Base-by-base conservation (phyloP, 2,329 filamentous ascomycete genomes). In the Apiospora aurea region DNA sequence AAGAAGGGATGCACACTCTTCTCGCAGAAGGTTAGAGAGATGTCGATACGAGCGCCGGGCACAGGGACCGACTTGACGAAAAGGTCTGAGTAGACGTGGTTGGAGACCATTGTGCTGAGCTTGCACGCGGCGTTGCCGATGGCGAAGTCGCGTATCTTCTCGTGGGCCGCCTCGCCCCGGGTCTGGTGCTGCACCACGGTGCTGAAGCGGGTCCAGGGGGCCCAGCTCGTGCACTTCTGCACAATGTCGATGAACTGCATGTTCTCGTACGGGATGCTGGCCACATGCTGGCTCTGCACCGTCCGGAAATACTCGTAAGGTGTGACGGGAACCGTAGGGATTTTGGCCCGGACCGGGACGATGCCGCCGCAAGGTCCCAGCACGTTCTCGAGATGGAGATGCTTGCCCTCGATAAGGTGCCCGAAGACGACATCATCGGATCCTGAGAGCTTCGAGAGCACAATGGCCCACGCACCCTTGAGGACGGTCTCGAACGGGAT, bases 401-500 rank as follows among this genome's bases (percentile, higher is more conserved):
- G 84, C 26, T 86, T 85, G 0, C 85, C 85, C 14, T 86, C 84
- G 18, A 89, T 81, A 3, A 86, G 79, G 75, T 89, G 86, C 10
- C 88, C 89, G 71, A 90, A 90, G 4, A 90, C 82, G 8, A 91
- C 83, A 57, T 91, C 89, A 7, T 83, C 79, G 0, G 78, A 81
- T 0, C 82, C 84, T 0, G 87, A 85, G 13, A 89, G 78, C 34
- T 83, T 86, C 0, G 87, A 85, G 8, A 91, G 82, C 0, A 87
- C 84, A 72, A 88, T 84, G 0, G 87, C 85, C 88, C 89, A 91
- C 0, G 88, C 88, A 0, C 87, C 85, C 77, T 89, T 89, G 46
- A 90, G 81, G 2, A 90, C 83, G 0, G 86, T 85, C 72, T 88
- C 86, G 49, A 87, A 86, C 0, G 83, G 81, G 72, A 88, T 82